phyloP scores from a whole-genome alignment of 371 early-diverging fungal genomes.

The Choanephora cucurbitarum region DNA sequence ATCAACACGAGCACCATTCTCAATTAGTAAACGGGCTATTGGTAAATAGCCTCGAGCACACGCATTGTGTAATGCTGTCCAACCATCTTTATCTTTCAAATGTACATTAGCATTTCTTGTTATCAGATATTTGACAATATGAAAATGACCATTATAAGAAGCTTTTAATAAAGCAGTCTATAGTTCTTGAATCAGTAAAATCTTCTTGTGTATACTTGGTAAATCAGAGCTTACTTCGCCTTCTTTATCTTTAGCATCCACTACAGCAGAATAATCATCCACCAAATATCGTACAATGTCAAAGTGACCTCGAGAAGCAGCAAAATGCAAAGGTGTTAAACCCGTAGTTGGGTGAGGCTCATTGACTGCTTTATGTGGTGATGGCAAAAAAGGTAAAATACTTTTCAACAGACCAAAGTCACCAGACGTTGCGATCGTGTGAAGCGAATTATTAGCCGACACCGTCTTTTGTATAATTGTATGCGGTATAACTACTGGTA shows the following conservation, averaged over 20 bases:
- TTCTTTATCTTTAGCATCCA: constrained; percentile 70
- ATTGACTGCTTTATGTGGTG: constrained; percentile 47
- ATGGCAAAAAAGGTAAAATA: constrained; percentile 31
- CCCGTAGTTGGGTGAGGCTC: constrained; percentile 60
- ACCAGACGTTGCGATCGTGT: constrained; percentile 42
- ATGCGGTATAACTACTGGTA: constrained; percentile 38
- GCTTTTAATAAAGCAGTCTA: constrained; percentile 84
- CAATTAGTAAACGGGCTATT: constrained; percentile 61
- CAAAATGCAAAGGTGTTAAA: constrained; percentile 70
- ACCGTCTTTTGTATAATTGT: constrained; percentile 13
- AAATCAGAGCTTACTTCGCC: constrained; percentile 70
- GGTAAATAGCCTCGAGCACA: constrained; percentile 63
- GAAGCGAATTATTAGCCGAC: constrained; percentile 22
- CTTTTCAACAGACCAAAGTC: constrained; percentile 41
- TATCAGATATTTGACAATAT: constrained; percentile 68
- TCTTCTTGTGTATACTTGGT: not conserved
- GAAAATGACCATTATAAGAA: constrained; percentile 68
- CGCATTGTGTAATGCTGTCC: constrained; percentile 87
- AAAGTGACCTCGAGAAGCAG: constrained; percentile 72
- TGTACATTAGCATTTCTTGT: constrained; percentile 64
- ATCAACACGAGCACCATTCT: constrained; percentile 61
- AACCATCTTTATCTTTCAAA: constrained; percentile 79
- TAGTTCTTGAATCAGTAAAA: not conserved
- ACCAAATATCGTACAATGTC: constrained; percentile 66
- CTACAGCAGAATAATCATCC: constrained; percentile 64